These are phyloP conservation scores for Perkinsus olseni DNA, from an alignment of 169 alveolate genomes.

Conservation along the genomic window DNA sequence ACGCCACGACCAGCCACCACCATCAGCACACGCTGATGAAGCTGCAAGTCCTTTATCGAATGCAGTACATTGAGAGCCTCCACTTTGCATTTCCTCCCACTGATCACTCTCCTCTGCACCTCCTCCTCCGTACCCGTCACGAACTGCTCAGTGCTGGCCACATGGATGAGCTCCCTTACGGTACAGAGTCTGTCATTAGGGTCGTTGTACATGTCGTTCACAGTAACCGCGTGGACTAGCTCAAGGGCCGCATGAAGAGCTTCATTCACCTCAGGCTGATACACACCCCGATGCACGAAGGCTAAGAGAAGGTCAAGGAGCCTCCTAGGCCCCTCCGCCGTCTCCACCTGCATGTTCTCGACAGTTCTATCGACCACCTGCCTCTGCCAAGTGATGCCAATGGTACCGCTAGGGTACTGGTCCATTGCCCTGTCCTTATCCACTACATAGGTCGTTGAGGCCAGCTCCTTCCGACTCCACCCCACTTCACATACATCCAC, in stretches of 20 bases:
- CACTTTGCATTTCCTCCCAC: not conserved
- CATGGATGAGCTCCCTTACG: not conserved
- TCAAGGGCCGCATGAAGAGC: not conserved
- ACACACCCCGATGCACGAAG: not conserved
- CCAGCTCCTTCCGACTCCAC: not conserved
- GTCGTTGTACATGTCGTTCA: not conserved
- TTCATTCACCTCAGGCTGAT: not conserved
- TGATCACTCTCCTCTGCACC: not conserved
- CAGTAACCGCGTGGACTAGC: not conserved
- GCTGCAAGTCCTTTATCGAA: not conserved
- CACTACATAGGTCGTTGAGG: not conserved
- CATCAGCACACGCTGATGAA: not conserved
- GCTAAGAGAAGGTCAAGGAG: not conserved
- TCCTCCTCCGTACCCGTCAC: not conserved
- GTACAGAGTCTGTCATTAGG: not conserved
- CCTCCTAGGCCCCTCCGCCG: not conserved
- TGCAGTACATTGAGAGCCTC: not conserved
- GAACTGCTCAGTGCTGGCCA: not conserved
- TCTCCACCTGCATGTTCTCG: not conserved
- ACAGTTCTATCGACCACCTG: not conserved
- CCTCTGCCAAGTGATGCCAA: not conserved
- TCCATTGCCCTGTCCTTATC: not conserved
- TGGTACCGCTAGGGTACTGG: not conserved
- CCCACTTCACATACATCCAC: not conserved
- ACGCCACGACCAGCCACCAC: not conserved